These are phyloP conservation scores for Physcomitrellopsis africana DNA, from an alignment of 225 moss, liverwort and hornwort species.

Conservation along the genomic window DNA sequence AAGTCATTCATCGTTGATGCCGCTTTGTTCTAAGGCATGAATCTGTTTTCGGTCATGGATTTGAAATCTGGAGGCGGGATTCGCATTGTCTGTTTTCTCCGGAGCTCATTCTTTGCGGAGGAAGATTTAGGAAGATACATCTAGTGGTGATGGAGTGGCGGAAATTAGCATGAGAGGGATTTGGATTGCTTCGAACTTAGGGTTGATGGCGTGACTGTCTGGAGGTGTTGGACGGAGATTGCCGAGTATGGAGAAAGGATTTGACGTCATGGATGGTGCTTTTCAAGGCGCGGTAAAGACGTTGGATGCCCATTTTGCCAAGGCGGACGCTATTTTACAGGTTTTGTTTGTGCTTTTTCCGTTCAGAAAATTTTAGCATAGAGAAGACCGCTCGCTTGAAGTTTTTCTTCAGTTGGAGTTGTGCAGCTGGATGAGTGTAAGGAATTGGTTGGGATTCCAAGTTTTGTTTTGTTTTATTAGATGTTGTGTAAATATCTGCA, in stretches of 20 bases:
- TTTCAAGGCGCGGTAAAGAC: constrained; percentile 46
- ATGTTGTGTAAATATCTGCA: neutral
- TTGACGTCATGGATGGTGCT: constrained; percentile 27
- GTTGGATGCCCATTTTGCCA: constrained; percentile 56
- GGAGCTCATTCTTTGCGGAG: neutral
- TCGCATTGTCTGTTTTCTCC: neutral
- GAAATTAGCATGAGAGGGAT: neutral
- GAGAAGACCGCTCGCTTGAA: neutral
- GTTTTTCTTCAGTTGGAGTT: neutral
- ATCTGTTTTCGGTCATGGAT: neutral
- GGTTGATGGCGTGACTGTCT: constrained; percentile 15
- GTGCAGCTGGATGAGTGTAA: neutral
- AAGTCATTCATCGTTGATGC: no score
- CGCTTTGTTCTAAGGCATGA: neutral
- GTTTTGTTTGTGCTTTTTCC: constrained; percentile 19
- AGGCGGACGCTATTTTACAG: constrained; percentile 58
- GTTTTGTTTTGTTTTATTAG: no score
- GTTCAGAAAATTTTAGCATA: neutral
- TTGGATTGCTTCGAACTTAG: constrained; percentile 23
- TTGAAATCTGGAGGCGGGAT: neutral
- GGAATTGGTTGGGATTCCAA: no score
- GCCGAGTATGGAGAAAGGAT: constrained; percentile 43
- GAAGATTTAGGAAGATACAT: neutral
- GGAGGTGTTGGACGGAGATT: neutral
- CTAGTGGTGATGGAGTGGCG: neutral